Evolutionary conservation across 768 basidiomycete species (phyloP), one percentile per base, ranked within the genome.

Genomic region (Coprinopsis strossmayeri): DNA sequence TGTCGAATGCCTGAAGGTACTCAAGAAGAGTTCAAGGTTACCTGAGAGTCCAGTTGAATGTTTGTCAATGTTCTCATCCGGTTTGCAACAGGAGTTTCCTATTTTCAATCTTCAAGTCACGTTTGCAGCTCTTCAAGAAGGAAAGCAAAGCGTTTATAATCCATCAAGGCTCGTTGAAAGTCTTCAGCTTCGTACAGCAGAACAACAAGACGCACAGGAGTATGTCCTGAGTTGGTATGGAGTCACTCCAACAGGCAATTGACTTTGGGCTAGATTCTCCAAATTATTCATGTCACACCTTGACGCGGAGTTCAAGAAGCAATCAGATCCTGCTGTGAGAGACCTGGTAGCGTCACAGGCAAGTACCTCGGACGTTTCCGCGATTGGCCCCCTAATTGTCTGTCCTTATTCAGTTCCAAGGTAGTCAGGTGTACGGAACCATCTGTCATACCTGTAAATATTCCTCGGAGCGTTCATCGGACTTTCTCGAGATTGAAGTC

Each of bases 141-240:
- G 87, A 51, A 71, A 71, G 2, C 72, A 81, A 56, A 75, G 64
- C 41, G 80, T 84, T 0, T 93, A 87, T 60, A 91, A 97, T 64
- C 95, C 95, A 0, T 67, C 71, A 13, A 86, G 83, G 53, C 76
- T 98, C 12, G 87, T 94, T 4, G 84, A 93, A 60, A 90, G 90
- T 55, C 69, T 98, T 45, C 77, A 83, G 50, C 69, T 98, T 32
- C 78, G 84, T 17, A 82, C 84, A 1, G 74, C 84, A 3, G 89
- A 96, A 59, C 95, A 98, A 60, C 94, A 97, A 66, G 95, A 98
- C 68, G 93, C 95, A 25, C 91, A 94, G 65, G 95, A 98, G 91
- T 96, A 59, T 46, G 80, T 58, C 21, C 35, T 40, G 1, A 15
- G 57, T 24, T 49, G 34, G 30, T 32, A 21, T 23, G 7, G n/a